These are phyloP conservation scores for Rhodotorula sp. DNA, from an alignment of 1,284 basidiomycete genomes.

Conservation along the genomic window DNA sequence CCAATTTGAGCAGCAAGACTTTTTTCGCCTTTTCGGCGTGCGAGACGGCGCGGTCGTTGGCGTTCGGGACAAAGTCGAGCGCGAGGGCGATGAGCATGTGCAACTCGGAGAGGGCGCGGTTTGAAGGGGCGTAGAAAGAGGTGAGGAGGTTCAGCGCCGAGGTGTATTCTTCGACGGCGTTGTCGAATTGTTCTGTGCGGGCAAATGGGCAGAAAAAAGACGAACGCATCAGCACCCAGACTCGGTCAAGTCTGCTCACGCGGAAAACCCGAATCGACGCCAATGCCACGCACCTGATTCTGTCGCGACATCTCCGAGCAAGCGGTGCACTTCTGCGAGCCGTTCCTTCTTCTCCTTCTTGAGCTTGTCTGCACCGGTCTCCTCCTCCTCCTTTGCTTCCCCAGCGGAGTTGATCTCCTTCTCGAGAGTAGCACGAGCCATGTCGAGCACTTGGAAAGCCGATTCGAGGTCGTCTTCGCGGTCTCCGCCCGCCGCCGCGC, in stretches of 20 bases:
- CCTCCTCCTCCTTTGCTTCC: slow-evolving; percentile 3
- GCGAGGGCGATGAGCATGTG: slow-evolving; percentile 46
- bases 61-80: slow-evolving; percentile 41
- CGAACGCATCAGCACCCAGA: no score
- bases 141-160: slow-evolving; percentile 33
- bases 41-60: slow-evolving; percentile 34
- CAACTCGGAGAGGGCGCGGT: slow-evolving; percentile 42
- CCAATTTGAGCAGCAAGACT: slow-evolving; percentile 35
- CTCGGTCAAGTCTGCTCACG: no score
- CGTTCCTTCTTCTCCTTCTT: slow-evolving; percentile 18
- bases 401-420: slow-evolving; percentile 14
- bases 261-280: no score
- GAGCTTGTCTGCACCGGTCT: not conserved
- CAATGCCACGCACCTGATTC: slow-evolving; percentile 38
- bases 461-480: slow-evolving; percentile 43
- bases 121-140: slow-evolving; percentile 26
- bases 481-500: slow-evolving; percentile 21
- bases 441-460: slow-evolving; percentile 42
- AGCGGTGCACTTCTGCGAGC: slow-evolving; percentile 40
- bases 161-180: slow-evolving; percentile 42
- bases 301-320: slow-evolving; percentile 43
- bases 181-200: slow-evolving; percentile 41
- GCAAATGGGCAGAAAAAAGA: no score
- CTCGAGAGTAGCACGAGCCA: slow-evolving; percentile 34
- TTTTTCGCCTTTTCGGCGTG: slow-evolving; percentile 44